Conservation (phyloP, 1,284 basidiomycete species). For the Agaricales sp. region DNA sequence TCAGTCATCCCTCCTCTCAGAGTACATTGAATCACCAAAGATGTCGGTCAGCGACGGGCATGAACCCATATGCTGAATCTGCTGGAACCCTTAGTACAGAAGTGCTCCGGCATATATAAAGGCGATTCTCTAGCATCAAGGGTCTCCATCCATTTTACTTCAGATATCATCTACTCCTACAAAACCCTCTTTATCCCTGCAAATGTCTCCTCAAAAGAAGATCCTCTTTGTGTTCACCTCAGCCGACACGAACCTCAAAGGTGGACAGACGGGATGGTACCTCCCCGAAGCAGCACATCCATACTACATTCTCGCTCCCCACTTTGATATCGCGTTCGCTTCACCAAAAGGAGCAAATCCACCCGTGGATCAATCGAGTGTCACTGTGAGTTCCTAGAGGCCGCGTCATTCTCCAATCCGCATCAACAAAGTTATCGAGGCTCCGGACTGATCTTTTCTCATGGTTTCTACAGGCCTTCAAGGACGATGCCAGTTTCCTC, state of each 20-base stretch:
- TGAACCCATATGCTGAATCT: too few species aligned
- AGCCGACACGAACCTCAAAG: slow-evolving; percentile 49
- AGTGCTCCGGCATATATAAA: too few species aligned
- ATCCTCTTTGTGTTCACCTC: slow-evolving; percentile 74
- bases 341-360: slow-evolving; percentile 64
- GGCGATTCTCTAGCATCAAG: too few species aligned
- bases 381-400: slow-evolving; percentile 21
- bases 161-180: background rate
- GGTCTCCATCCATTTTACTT: too few species aligned
- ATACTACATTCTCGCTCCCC: slow-evolving; percentile 54
- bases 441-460: slow-evolving; percentile 23
- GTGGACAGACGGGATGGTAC: slow-evolving; percentile 41
- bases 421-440: background rate
- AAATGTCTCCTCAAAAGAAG: slow-evolving; percentile 4
- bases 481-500: slow-evolving; percentile 53
- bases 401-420: slow-evolving; percentile 13
- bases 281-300: slow-evolving; percentile 75
- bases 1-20: too few species aligned
- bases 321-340: slow-evolving; percentile 58
- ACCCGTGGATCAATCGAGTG: slow-evolving; percentile 55
- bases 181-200: background rate
- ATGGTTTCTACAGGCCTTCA: slow-evolving; percentile 59
- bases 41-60: too few species aligned
- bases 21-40: too few species aligned
- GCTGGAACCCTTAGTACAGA: too few species aligned